Base-by-base conservation (phyloP, 2,329 filamentous ascomycete genomes). In the Sporothrix dimorphospora region DNA sequence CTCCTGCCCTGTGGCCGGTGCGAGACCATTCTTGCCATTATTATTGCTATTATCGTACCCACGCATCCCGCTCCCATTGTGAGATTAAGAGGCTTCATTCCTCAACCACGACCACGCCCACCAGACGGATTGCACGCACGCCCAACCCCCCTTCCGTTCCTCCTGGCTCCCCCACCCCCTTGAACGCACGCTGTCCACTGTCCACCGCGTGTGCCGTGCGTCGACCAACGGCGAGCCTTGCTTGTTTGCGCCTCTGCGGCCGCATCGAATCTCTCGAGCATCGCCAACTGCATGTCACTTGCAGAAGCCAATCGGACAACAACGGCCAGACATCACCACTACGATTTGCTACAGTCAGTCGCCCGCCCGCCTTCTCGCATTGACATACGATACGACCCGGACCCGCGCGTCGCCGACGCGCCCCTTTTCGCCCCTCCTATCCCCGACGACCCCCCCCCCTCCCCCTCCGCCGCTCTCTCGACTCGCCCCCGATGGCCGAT, bases 401-500 rank as follows among this genome's bases (percentile, higher is more conserved):
- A 51, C 63, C 38, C n/a, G 14, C 70, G 45, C 69, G 42, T 55
- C 40, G 21, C 27, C 11, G 59, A 69, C 71, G 68, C 30, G 21
- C 63, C 51, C 49, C 34, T 49, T 55, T 68, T 45, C 30, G 16
- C 67, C 38, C 63, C 21, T 7, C 21, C 21, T n/a, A 27, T n/a
- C 21, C 68, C 6, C 11, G 4, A 63, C 51, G n/a, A n/a, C n/a
- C n/a, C n/a, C n/a, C n/a, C n/a, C n/a, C n/a, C n/a, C n/a, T n/a
- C n/a, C n/a, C n/a, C 27, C 42, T 24, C 16, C 57, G 7, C 40
- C 16, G 19, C 16, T 12, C 34, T n/a, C 30, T 27, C 30, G 70
- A 27, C 27, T 66, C 69, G 14, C 59, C 63, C 38, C 42, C 59
- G 11, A 83, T 83, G 81, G 80, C 79, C 70, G 79, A 80, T 74